These are phyloP conservation scores for Scleromitrula shiraiana DNA, from an alignment of 2,329 filamentous ascomycete genomes.

Conservation along the genomic window DNA sequence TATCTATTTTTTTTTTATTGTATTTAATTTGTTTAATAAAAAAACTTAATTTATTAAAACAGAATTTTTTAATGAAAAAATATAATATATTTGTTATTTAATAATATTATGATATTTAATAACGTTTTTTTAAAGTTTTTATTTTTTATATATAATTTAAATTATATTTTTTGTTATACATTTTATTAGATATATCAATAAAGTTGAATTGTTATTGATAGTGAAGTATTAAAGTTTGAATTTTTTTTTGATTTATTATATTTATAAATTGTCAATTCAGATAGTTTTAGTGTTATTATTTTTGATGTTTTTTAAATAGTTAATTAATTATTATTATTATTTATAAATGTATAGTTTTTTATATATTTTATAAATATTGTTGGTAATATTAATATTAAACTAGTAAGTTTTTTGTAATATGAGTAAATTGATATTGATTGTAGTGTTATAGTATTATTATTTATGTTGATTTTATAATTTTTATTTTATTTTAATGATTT, in stretches of 20 bases:
- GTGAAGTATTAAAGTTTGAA: not conserved
- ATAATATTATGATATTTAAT: too few species aligned
- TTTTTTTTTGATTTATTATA: not conserved
- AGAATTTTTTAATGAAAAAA: too few species aligned
- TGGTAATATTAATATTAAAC: too few species aligned
- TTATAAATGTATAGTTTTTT: not conserved
- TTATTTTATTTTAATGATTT: not conserved
- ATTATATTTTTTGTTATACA: not conserved
- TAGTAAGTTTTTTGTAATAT: too few species aligned
- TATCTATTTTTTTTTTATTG: too few species aligned
- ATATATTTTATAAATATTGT: not conserved
- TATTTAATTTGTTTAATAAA: too few species aligned
- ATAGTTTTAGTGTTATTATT: not conserved
- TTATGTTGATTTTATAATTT: not conserved
- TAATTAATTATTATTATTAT: not conserved
- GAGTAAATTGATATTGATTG: too few species aligned
- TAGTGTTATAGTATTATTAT: not conserved
- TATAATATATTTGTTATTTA: too few species aligned
- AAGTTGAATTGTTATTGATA: too few species aligned
- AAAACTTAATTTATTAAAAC: not conserved
- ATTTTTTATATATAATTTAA: not conserved
- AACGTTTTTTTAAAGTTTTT: not conserved
- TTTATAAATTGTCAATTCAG: too few species aligned
- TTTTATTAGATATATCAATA: too few species aligned
- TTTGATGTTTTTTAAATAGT: not conserved